These are phyloP conservation scores for Fusarium sublunatum DNA, from an alignment of 2,329 filamentous ascomycete genomes.

Conservation along the genomic window DNA sequence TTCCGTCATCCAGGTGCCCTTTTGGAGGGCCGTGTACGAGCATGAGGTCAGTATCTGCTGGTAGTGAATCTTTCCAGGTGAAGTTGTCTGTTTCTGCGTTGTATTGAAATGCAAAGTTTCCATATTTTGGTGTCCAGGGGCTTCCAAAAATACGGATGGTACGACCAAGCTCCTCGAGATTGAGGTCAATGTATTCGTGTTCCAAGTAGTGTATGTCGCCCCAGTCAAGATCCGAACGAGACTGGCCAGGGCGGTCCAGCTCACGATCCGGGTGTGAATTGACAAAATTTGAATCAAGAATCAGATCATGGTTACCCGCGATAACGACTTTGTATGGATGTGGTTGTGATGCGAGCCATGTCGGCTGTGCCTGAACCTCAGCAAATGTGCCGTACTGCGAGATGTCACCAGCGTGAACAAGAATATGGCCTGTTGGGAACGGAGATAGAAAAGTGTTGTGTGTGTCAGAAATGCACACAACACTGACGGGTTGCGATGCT, in stretches of 20 bases:
- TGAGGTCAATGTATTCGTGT: slow-evolving; percentile 19
- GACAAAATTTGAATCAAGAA: slow-evolving; percentile 66
- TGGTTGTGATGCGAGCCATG: slow-evolving; percentile 51
- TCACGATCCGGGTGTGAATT: slow-evolving; percentile 15
- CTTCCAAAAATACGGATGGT: slow-evolving; percentile 38
- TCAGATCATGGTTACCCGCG: slow-evolving; percentile 76
- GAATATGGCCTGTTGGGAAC: slow-evolving; percentile 72
- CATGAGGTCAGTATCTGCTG: not conserved
- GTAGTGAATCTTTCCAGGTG: not conserved
- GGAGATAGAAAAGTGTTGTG: slow-evolving; percentile 67
- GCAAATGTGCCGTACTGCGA: slow-evolving; percentile 58
- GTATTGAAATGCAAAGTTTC: not conserved
- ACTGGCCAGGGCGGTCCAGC: slow-evolving; percentile 27
- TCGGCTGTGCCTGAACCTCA: slow-evolving; percentile 52
- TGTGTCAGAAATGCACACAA: slow-evolving; percentile 77
- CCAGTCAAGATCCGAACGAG: slow-evolving; percentile 37
- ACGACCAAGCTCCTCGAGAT: slow-evolving; percentile 6
- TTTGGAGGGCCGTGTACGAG: not conserved
- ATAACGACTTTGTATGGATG: slow-evolving; percentile 71
- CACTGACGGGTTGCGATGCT: not conserved
- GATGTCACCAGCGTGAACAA: slow-evolving; percentile 76
- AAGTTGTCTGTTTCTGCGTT: not conserved
- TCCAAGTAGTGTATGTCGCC: slow-evolving; percentile 39
- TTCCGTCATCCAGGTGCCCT: not conserved
- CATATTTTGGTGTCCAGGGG: slow-evolving; percentile 40